Base-by-base conservation (phyloP, 2,329 filamentous ascomycete genomes). In the Ophiocordyceps camponoti-rufipedis region DNA sequence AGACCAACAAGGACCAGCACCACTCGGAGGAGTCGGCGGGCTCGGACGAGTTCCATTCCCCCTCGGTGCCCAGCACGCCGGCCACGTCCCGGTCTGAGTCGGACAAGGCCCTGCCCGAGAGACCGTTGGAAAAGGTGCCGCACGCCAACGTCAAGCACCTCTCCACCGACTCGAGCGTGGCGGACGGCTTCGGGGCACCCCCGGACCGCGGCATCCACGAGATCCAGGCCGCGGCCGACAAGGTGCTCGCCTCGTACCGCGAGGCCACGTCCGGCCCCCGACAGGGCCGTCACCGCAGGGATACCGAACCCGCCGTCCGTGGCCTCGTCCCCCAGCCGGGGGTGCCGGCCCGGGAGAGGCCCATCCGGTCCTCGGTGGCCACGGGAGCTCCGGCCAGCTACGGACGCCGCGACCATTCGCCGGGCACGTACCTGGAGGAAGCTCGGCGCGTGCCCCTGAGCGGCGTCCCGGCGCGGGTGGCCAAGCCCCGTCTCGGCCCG, bases 11-110 rank as follows among this genome's bases (percentile, higher is more conserved):
- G 2, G 54, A 52, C 4, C 60, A 23, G 23, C 23, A 59, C 46
- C 62, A 60, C 2, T 62, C 61, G 1, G 62, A 65, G 1, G 61
- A 61, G 8, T 63, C 62, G 4, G 23, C 23, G 23, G 60, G 58
- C 44, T 63, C 59, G 1, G 65, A 66, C 4, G 62, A 60, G 5
- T 55, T 62, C 12, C 61, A 58, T 16, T 61, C 62, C 6, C 46
- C 56, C 0, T 62, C 62, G 1, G 51, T 52, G 8, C 54, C 58
- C 16, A 62, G 62, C 45, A 67, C 65, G 5, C 65, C 64, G 0
- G 57, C 63, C 45, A 62, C 60, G 0, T 65, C 64, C 1, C 58
- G 63, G 12, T 62, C 65, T 0, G 59, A 65, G 43, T 68, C 64
- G 1, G 63, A 64, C 45, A 61, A 58, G 49, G 58, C 56, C 1